Evolutionary conservation across 345 rosid genomes (phyloP).

Genomic region (Luvunga scandens): DNA sequence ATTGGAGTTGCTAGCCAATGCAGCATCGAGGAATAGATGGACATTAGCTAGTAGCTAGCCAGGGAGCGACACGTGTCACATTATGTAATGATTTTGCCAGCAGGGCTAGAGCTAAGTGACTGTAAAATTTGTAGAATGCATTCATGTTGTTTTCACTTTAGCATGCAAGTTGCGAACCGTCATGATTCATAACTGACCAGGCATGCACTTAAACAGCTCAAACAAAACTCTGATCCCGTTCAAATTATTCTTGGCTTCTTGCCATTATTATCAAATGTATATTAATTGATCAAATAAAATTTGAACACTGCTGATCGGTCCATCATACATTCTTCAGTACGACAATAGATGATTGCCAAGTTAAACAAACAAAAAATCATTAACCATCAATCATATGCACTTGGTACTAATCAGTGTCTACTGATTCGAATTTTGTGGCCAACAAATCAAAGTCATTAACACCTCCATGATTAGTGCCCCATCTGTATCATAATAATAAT

Average conservation of each 20-base stretch:
- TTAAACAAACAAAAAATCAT: too few relatives aligned
- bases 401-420: neutral
- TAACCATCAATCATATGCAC: neutral
- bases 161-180: neutral
- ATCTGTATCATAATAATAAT: too few relatives aligned
- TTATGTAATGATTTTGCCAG: neutral
- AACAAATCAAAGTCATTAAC: neutral
- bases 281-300: constrained; percentile 1
- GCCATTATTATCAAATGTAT: neutral
- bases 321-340: too few relatives aligned
- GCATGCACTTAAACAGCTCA: neutral
- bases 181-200: constrained; percentile 8
- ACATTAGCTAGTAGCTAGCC: too few relatives aligned
- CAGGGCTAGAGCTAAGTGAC: neutral
- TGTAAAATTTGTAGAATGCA: neutral
- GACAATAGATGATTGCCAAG: too few relatives aligned
- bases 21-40: neutral
- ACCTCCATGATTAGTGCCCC: neutral
- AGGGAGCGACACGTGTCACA: neutral
- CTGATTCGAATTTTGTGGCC: neutral
- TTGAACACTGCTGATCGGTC: neutral
- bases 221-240: neutral
- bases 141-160: constrained; percentile 16
- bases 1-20: neutral
- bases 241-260: constrained; percentile 11